A percentile compares a stretch with the other conserved stretches of the same genome.
These are phyloP conservation scores for Trypanosoma conorhini DNA, from an alignment of 208 protist genomes.

Conservation along the genomic window DNA sequence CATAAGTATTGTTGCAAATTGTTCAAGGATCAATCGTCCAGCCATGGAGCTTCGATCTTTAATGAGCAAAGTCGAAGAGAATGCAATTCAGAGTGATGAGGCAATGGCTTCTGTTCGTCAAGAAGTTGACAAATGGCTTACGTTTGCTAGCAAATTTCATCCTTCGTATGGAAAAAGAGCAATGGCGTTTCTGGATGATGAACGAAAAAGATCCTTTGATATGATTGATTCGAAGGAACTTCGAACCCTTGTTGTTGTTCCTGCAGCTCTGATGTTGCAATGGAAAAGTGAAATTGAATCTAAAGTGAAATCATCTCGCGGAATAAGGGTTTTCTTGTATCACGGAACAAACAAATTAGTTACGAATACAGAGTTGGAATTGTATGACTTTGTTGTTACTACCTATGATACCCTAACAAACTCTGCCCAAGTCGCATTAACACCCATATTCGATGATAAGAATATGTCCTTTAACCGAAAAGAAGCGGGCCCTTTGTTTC, in stretches of 20 bases:
- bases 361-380: conserved; percentile 74
- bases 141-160: conserved; percentile 84
- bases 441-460: conserved; percentile 56
- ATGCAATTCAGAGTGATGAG: conserved; percentile 25
- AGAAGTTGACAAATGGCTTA: conserved; percentile 85
- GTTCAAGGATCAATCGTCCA: conserved; percentile 81
- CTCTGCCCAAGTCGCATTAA: conserved; percentile 61
- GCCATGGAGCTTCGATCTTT: conserved; percentile 55
- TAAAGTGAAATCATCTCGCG: conserved; percentile 59
- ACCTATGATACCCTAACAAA: conserved; percentile 91
- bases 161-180: conserved; percentile 77
- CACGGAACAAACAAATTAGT: conserved; percentile 77
- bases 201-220: conserved; percentile 70
- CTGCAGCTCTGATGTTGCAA: conserved; percentile 90
- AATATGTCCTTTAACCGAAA: conserved; percentile 61
- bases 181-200: conserved; percentile 74
- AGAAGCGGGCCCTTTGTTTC: conserved; percentile 80
- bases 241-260: conserved; percentile 93
- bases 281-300: conserved; percentile 91
- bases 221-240: conserved; percentile 83
- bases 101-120: conserved; percentile 28
- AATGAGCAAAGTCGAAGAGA: conserved; percentile 40
- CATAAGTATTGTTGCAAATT: conserved; percentile 83
- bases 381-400: conserved; percentile 93
- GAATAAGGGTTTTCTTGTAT: conserved; percentile 74